Evolutionary conservation across 2,329 filamentous ascomycete genomes (phyloP), one percentile per base, ranked within the genome.

Genomic region (Colletotrichum siamense): DNA sequence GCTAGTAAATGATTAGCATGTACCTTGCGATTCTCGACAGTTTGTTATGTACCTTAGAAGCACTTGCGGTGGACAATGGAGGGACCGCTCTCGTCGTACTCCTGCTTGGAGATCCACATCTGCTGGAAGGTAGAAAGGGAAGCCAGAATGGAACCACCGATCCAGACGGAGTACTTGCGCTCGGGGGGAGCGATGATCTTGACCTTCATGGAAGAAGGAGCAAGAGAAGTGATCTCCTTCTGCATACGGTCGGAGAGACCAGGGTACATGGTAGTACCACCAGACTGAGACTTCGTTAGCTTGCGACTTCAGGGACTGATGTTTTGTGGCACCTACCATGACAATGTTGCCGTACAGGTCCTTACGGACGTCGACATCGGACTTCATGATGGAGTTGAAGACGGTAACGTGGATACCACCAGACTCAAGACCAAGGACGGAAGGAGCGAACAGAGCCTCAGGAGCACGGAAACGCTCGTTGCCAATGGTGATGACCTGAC

Each of bases 81-180:
- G 84, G 96, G 97, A 91, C 96, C 96, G 89, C 94, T 97, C 95
- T 99, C 97, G 92, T 99, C 97, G 94, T 99, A 99, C 93, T 99
- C 96, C 92, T 99, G 97, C 96, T 99, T 99, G 85, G 97, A 99
- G 94, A 99, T 99, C 97, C 97, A 99, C 97, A 99, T 99, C 92
- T 99, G 97, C 93, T 99, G 97, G 96, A 99, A 99, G 89, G 97
- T 99, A 83, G 97, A 99, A 85, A 99, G 95, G 80, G 97, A 99
- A 84, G 97, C 97, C 86, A 99, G 91, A 91, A 99, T 99, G 89
- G 97, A 99, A 93, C 97, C 97, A 97, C 97, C 97, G 88, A 99
- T 99, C 97, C 97, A 99, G 92, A 99, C 97, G 80, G 97, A 99
- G 95, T 99, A 99, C 94, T 99, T 99, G 91, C 97, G 95, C 95